Evolutionary conservation across 176 grass and related monocot species (phyloP).

Genomic region (sorghum (Sorghum bicolor)): Sorghum_bicolor_NCBIv3 NC_012877.2:5447001-5447500

Average conservation of each 20-base stretch:
- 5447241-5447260: constrained; percentile 88
- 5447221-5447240: constrained; percentile 52
- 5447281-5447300: constrained; percentile 52
- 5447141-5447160: constrained; percentile 9
- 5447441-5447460: constrained; percentile 98
- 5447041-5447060: constrained; percentile 89
- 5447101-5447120: background rate
- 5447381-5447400: constrained; percentile 81
- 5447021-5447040: constrained; percentile 69
- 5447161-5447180: background rate
- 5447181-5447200: background rate
- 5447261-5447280: constrained; percentile 89
- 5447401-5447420: constrained; percentile 87
- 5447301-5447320: constrained; percentile 13
- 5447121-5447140: background rate
- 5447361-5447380: constrained; percentile 72
- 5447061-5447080: constrained; percentile 87
- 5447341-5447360: constrained; percentile 41
- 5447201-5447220: background rate
- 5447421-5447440: constrained; percentile 96
- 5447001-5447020: background rate
- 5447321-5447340: constrained; percentile 4
- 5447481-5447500: constrained; percentile 20
- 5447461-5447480: constrained; percentile 32
- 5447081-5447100: constrained; percentile 63